Evolutionary conservation across 108 stramenopile species (phyloP).

Genomic region (Skeletonema menzelii): DNA sequence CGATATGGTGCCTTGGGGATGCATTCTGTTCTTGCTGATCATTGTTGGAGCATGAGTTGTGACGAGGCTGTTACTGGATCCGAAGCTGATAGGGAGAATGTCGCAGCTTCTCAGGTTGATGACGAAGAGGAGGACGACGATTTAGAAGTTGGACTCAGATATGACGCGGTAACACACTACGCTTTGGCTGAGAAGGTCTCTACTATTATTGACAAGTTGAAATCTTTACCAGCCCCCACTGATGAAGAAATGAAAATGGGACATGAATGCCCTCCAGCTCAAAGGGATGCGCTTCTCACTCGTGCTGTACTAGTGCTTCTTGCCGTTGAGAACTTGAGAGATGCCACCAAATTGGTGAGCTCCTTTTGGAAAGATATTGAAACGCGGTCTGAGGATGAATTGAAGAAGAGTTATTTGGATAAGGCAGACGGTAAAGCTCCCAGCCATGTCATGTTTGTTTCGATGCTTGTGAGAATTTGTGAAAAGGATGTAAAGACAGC

Average conservation of each 20-base stretch:
- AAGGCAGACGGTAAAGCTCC: conserved; percentile 83
- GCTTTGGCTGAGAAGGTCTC: conserved; percentile 71
- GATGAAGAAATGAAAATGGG: conserved; percentile 63
- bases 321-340: conserved; percentile 79
- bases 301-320: conserved; percentile 66
- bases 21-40: conserved; percentile 67
- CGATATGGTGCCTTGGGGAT: conserved; percentile 59
- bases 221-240: conserved; percentile 70
- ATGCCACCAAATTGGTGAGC: conserved; percentile 60
- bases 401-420: conserved; percentile 72
- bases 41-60: conserved; percentile 63
- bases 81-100: conserved; percentile 9
- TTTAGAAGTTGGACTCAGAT: conserved; percentile 54
- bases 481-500: conserved; percentile 83
- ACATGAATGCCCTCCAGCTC: conserved; percentile 74
- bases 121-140: conserved; percentile 59
- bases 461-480: conserved; percentile 76
- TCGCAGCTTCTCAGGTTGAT: conserved; percentile 8
- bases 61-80: conserved; percentile 37
- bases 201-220: conserved; percentile 61
- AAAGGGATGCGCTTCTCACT: conserved; percentile 83
- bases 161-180: conserved; percentile 79
- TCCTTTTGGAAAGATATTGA: conserved; percentile 64
- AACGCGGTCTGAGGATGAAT: conserved; percentile 51
- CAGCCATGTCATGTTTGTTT: conserved; percentile 72